A percentile compares a stretch with the other conserved stretches of the same genome.
Evolutionary conservation across 441 rosid genomes (phyloP).

Genomic region (Mallotus repandus): DNA sequence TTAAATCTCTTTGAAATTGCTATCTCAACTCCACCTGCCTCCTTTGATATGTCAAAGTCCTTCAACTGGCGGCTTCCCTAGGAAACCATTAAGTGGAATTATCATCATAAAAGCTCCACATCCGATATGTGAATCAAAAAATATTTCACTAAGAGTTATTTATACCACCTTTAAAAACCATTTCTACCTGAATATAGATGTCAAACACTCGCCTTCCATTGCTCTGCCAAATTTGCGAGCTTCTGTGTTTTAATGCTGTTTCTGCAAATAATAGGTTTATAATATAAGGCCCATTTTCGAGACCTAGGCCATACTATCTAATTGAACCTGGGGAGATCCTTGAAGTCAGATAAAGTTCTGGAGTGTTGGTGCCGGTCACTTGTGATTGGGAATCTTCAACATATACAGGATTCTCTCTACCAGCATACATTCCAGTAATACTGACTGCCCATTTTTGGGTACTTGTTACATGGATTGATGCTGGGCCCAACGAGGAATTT

Average conservation of each 20-base stretch:
- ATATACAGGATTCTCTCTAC: slow-evolving; percentile 31
- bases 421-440: slow-evolving; percentile 46
- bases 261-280: slow-evolving; percentile 54
- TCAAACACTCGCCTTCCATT: slow-evolving; percentile 56
- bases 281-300: slow-evolving; percentile 42
- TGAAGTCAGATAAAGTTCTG: slow-evolving; percentile 37
- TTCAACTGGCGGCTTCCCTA: slow-evolving; percentile 32
- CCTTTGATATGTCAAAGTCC: slow-evolving; percentile 43
- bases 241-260: slow-evolving; percentile 33
- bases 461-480: slow-evolving; percentile 35
- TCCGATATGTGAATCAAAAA: not conserved
- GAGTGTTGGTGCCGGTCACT: slow-evolving; percentile 27
- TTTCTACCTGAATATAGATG: slow-evolving; percentile 43
- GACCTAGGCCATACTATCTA: slow-evolving; percentile 48
- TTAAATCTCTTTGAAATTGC: slow-evolving; percentile 38
- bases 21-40: slow-evolving; percentile 36
- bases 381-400: slow-evolving; percentile 17
- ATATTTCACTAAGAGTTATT: not conserved
- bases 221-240: slow-evolving; percentile 36
- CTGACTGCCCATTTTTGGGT: slow-evolving; percentile 67
- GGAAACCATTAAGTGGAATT: not conserved
- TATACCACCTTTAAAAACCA: not conserved
- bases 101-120: not conserved
- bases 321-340: slow-evolving; percentile 45
- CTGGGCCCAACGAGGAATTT: slow-evolving; percentile 37